These are phyloP conservation scores for Candida wancherniae DNA, from an alignment of 805 yeast genomes.

Conservation along the genomic window DNA sequence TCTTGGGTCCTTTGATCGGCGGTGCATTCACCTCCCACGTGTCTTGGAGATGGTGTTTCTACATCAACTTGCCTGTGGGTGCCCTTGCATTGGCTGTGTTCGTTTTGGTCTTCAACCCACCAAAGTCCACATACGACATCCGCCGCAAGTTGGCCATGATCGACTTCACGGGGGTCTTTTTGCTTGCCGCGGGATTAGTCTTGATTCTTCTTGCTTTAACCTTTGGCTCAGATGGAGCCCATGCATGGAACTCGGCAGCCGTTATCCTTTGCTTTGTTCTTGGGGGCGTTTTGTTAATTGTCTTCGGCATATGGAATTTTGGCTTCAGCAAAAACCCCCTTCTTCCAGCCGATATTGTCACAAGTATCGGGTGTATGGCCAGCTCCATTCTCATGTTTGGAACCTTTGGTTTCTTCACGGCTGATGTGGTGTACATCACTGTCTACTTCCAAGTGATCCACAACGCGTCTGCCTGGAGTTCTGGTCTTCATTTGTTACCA, in stretches of 20 bases:
- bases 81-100: constrained; percentile 19
- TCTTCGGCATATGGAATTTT: constrained; percentile 19
- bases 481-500: constrained; percentile 46
- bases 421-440: constrained; percentile 26
- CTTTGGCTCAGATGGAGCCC: constrained; percentile 19
- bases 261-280: constrained; percentile 22
- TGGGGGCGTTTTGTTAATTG: constrained; percentile 17
- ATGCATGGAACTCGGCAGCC: constrained; percentile 21
- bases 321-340: constrained; percentile 16
- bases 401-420: constrained; percentile 18
- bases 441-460: constrained; percentile 49
- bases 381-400: constrained; percentile 14
- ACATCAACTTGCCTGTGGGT: constrained; percentile 24
- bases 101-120: constrained; percentile 19
- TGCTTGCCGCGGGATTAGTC: constrained; percentile 19
- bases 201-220: constrained; percentile 22
- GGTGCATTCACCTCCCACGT: constrained; percentile 24
- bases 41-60: constrained; percentile 27
- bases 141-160: constrained; percentile 15
- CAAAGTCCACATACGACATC: constrained; percentile 11
- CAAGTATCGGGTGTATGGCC: constrained; percentile 12
- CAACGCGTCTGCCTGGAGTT: constrained; percentile 36
- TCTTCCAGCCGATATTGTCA: constrained; percentile 16
- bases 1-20: constrained; percentile 23
- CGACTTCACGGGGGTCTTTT: constrained; percentile 20